Base-by-base conservation (phyloP, 108 stramenopile species). In the Pseudonitzschia delicatissima region DNA sequence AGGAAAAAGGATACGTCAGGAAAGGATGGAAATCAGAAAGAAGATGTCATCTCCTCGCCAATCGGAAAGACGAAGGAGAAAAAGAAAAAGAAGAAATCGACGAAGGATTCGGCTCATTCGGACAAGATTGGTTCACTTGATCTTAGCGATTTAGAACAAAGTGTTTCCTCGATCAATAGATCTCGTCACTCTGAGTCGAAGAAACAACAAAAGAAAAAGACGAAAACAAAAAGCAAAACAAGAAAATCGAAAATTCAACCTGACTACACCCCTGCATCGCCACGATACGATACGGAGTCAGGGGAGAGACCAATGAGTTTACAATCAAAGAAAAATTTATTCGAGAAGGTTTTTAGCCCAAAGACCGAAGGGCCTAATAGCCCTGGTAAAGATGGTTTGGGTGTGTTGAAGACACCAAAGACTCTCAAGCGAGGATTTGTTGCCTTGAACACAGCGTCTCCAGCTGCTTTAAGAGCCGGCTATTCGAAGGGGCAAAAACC, bases 391-490 rank as follows among this genome's bases (percentile, higher is more conserved):
- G 42, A 44, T 44, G n/a, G 3, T n/a, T n/a, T n/a, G 0, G 33
- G 5, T n/a, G n/a, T n/a, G n/a, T n/a, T n/a, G n/a, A n/a, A n/a
- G 20, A 71, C 60, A 15, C 69, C 60, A 17, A 60, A 60, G 8
- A 71, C 69, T 12, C 28, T 71, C 50, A 71, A 71, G 28, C 34
- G 50, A 28, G 69, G 69, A 21, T 71, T 71, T 40, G 50, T 71
- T 28, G 62, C 50, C 3, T 26, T 71, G 34, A 71, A 71, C 26
- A 25, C 39, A 5, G 51, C 33, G 9, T 48, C 61, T 3, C 58
- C 68, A 1, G 13, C 21, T 13, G 18, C 15, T 26, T 11, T n/a
- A 27, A 37, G 35, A 4, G 53, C 66, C 8, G 15, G 40, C 15
- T 15, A 15, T 42, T 42, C 40, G 40, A 47, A 71, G 35, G 20